Percentiles rank a stretch among this genome's conserved stretches.
These are phyloP conservation scores for Xylaria arbuscula DNA, from an alignment of 2,329 filamentous ascomycete genomes.

Conservation along the genomic window DNA sequence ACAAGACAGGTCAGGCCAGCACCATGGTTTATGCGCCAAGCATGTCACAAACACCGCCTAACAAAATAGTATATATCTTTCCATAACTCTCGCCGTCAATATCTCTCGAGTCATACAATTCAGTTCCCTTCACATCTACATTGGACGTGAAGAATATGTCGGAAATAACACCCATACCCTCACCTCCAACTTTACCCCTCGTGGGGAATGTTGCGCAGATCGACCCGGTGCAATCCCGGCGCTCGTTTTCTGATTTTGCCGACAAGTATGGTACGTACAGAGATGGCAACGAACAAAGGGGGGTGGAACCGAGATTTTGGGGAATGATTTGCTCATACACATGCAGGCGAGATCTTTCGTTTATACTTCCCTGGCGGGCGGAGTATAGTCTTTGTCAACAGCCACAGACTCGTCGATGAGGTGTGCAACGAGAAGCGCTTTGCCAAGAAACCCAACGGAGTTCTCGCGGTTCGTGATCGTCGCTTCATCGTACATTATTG, in stretches of 20 bases:
- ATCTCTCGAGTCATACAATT: background rate
- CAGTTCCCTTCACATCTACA: background rate
- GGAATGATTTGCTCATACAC: constrained; percentile 30
- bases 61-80: constrained; percentile 33
- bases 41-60: background rate
- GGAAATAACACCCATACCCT: constrained; percentile 64
- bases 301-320: background rate
- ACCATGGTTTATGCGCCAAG: constrained; percentile 23
- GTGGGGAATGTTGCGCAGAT: constrained; percentile 74
- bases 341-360: constrained; percentile 68
- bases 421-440: constrained; percentile 75
- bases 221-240: constrained; percentile 65
- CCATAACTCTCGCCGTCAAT: background rate
- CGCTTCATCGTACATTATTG: background rate
- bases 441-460: constrained; percentile 64
- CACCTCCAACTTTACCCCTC: constrained; percentile 71
- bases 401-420: constrained; percentile 69
- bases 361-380: constrained; percentile 60
- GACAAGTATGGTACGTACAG: constrained; percentile 69
- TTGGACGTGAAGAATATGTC: constrained; percentile 23
- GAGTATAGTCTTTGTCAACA: constrained; percentile 63
- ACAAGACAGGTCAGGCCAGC: background rate
- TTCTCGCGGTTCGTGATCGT: constrained; percentile 54
- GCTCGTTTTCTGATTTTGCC: constrained; percentile 66
- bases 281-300: constrained; percentile 32